Conservation (phyloP, 177 flowering plant species). For the Telopea speciosissima region DNA sequence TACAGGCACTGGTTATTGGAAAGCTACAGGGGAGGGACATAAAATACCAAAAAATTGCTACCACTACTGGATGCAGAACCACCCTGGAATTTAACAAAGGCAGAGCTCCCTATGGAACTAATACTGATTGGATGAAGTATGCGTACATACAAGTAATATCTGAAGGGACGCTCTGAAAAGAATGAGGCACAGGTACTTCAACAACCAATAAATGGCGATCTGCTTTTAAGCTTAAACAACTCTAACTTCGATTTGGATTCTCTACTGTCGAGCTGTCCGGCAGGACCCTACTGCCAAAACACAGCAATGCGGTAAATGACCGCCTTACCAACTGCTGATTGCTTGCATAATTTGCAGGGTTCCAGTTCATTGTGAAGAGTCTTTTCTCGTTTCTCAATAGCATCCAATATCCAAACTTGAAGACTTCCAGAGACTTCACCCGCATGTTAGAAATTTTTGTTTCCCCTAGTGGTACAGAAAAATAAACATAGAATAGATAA, state of each 20-base stretch:
- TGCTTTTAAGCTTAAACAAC: constrained; percentile 11
- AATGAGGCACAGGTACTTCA: constrained; percentile 25
- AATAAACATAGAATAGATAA: no score
- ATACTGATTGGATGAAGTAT: constrained; percentile 53
- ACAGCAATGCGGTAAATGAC: no score
- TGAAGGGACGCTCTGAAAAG: constrained; percentile 14
- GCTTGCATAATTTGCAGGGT: constrained; percentile 27
- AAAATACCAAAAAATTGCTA: constrained; percentile 18
- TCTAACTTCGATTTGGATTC: no score
- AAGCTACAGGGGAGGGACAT: constrained; percentile 27
- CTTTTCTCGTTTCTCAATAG: constrained; percentile 2
- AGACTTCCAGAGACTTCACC: constrained; percentile 8
- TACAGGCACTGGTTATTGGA: constrained; percentile 44
- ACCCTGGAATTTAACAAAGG: constrained; percentile 41
- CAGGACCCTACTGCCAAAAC: no score
- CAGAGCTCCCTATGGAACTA: constrained; percentile 22
- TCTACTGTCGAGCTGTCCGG: no score
- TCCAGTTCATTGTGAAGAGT: constrained; percentile 12
- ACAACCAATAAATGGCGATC: neutral
- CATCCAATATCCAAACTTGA: neutral
- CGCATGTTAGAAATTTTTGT: no score
- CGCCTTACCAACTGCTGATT: constrained; percentile 12
- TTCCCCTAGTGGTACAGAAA: no score
- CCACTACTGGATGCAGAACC: constrained; percentile 41
- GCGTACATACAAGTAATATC: constrained; percentile 38